A percentile compares a stretch with the other conserved stretches of the same genome.
These are phyloP conservation scores for Podochytrium sp. DNA, from an alignment of 192 early-diverging fungal species.

Conservation along the genomic window DNA sequence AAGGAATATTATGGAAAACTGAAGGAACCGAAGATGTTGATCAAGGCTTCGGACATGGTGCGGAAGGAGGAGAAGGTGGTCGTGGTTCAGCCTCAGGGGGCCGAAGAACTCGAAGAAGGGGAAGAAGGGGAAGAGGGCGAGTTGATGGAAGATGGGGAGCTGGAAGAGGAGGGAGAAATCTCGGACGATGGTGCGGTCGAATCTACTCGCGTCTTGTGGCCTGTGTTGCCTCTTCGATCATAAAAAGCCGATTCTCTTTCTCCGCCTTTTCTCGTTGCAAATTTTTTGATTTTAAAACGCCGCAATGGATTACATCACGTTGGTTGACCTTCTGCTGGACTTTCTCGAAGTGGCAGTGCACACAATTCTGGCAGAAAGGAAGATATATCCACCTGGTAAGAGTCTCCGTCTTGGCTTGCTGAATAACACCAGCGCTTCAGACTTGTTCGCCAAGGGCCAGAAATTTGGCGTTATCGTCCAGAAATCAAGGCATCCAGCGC, in stretches of 20 bases:
- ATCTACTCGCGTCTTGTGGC: constrained; percentile 25
- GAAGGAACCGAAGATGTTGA: background rate
- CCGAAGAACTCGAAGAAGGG: background rate
- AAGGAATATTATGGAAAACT: background rate
- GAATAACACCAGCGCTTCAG: constrained; percentile 5
- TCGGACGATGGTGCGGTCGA: background rate
- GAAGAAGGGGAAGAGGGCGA: constrained; percentile 9
- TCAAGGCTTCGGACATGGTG: background rate
- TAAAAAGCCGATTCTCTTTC: background rate
- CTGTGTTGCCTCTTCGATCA: constrained; percentile 28
- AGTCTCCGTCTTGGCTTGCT: background rate
- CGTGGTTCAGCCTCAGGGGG: too few species aligned
- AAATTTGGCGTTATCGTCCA: constrained; percentile 41
- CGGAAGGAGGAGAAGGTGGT: background rate
- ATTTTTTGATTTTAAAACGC: background rate
- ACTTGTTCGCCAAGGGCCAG: constrained; percentile 33
- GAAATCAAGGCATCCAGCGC: constrained; percentile 44
- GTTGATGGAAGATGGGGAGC: constrained; percentile 13
- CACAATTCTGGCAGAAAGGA: constrained; percentile 42
- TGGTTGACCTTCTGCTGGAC: constrained; percentile 38
- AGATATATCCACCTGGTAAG: constrained; percentile 45
- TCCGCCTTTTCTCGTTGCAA: background rate
- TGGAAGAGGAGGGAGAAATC: constrained; percentile 9
- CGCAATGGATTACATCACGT: constrained; percentile 11
- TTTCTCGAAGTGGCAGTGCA: constrained; percentile 53